Base-by-base conservation (phyloP, 768 basidiomycete species). In the Dictyophora rubrovolvata region DNA sequence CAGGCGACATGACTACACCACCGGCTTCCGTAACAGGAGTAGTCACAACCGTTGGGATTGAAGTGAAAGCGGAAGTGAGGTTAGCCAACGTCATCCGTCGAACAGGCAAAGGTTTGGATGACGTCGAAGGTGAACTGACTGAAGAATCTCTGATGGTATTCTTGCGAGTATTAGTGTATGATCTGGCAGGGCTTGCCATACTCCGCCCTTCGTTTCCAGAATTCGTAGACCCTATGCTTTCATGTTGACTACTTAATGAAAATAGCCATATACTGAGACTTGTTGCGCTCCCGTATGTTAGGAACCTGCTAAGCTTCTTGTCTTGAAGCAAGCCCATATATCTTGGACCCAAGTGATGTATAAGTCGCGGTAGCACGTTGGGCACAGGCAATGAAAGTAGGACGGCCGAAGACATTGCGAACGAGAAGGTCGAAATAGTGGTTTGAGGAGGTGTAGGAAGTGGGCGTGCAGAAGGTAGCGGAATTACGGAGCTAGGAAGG, bases 281-380 rank as follows among this genome's bases (percentile, higher is more conserved):
- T 0, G 90, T 89, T 5, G 86, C 82, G 0, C 87, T 87, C 63
- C 90, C 87, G 68, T 93, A 93, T 0, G 90, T 93, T 52, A 93
- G 72, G 68, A 91, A 91, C 49, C 80, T 84, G 63, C 83, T 74
- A 36, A 92, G 76, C 2, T 78, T 68, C 9, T 76, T 77, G 52
- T 89, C 86, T 67, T 90, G 89, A 69, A 91, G 89, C 48, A 82
- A 83, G 20, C 82, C 84, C 1, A 75, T 74, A 61, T 93, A 93
- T 48, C 85, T 80, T 9, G 90, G 90, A 4, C 89, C 87, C 11
- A 93, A 80, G 64, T 90, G 87, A 65, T 92, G 85, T 36, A 90
- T 78, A 49, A 93, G 77, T 16, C 86, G 79, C 6, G 84, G 82
- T 5, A 89, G 68, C 60, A 88, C 87, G 55, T 90, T 84, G 2